Evolutionary conservation across 768 basidiomycete genomes (phyloP), one percentile per base, ranked within the genome.

Genomic region (Nidularia pulvinata): DNA sequence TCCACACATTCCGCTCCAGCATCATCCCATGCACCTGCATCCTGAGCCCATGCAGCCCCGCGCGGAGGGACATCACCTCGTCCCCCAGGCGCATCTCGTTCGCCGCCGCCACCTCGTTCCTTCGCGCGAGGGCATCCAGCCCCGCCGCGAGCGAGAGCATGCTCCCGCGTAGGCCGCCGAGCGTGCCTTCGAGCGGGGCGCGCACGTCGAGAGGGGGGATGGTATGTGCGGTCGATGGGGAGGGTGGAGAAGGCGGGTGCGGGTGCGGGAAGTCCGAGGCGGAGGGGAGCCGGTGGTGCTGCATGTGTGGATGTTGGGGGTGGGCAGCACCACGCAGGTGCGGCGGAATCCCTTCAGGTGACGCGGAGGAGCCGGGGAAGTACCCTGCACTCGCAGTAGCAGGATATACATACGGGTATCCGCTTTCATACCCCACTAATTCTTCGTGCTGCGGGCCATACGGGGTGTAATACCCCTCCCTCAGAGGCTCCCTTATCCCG

Each of bases 11-110:
- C 54, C 86, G 76, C 42, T 89, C 87, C 84, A 89, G 84, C 86
- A 91, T 86, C 56, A 91, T 80, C 46, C 80, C 77, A 61, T 90
- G 88, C 50, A 90, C 85, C 81, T 92, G 91, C 78, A 93, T 88
- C 51, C 91, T 77, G 46, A 93, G 66, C 2, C 90, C 91, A 57
- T 92, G 88, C 43, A 92, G 74, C 49, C 78, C 83, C 22, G 80
- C 86, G 49, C 86, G 78, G 48, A 93, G 61, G 19, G 84, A 82
- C 59, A 83, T 81, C 33, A 90, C 75, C 64, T 93, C 91, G 59
- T 93, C 91, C 44, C 82, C 84, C 55, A 87, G 69, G 56, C 89
- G 74, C 62, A 89, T 75, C 66, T 93, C 91, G 58, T 89, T 88
- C 19, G 82, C 77, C 49, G 88, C 67, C 39, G 83, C 81, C 59